These are phyloP conservation scores for Metschnikowia koreensis DNA, from an alignment of 805 yeast species.

Conservation along the genomic window DNA sequence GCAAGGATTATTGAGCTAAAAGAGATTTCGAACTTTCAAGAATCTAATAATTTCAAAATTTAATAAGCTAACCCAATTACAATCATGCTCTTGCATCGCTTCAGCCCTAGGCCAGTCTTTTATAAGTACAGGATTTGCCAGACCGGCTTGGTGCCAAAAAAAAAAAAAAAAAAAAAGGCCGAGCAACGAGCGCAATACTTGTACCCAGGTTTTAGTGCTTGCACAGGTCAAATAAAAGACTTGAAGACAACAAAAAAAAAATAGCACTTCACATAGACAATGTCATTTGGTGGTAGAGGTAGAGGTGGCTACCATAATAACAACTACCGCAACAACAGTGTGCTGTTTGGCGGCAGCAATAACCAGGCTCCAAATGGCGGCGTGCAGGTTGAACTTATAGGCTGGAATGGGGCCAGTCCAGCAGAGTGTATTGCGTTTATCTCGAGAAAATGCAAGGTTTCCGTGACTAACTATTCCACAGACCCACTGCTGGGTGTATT, in stretches of 20 bases:
- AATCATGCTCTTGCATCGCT: too few species aligned
- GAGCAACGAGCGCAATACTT: too few species aligned
- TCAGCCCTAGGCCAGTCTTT: too few species aligned
- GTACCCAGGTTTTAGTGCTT: too few species aligned
- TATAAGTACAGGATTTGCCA: too few species aligned
- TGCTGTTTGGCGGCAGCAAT: not conserved
- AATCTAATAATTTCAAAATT: too few species aligned
- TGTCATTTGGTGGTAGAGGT: constrained; percentile 15
- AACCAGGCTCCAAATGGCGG: not conserved
- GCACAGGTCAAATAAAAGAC: not conserved
- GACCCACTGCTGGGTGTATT: constrained; percentile 51
- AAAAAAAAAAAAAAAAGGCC: too few species aligned
- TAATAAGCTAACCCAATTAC: too few species aligned
- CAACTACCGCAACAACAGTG: constrained; percentile 4
- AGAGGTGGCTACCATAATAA: constrained; percentile 16
- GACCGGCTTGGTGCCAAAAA: too few species aligned
- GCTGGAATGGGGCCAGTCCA: constrained; percentile 79
- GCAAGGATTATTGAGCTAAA: too few species aligned
- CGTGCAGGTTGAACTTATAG: constrained; percentile 26
- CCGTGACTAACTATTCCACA: constrained; percentile 50
- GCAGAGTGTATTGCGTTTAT: constrained; percentile 69
- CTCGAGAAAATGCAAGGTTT: constrained; percentile 61
- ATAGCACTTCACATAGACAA: not conserved
- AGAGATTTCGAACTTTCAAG: too few species aligned
- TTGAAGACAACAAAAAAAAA: not conserved